A percentile compares a stretch with the other conserved stretches of the same genome.
Evolutionary conservation across 495 filamentous ascomycete genomes (phyloP).

Genomic region (Trypethelium eluteriae): DNA sequence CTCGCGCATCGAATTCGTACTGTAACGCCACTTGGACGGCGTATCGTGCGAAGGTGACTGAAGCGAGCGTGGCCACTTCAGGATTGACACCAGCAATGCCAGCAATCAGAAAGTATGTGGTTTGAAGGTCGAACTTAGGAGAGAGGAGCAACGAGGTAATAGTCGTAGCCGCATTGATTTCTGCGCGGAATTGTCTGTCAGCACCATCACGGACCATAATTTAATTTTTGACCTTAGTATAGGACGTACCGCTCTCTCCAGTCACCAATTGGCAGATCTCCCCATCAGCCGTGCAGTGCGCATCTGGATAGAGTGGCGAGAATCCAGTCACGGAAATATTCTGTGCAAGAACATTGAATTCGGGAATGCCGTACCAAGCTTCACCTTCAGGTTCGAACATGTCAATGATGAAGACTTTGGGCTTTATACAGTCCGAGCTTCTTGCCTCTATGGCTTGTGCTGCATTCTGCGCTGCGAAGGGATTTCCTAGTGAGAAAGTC

Average conservation of each 20-base stretch:
- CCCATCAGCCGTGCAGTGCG: constrained; percentile 53
- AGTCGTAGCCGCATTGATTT: constrained; percentile 68
- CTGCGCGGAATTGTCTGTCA: constrained; percentile 26
- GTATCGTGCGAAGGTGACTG: constrained; percentile 59
- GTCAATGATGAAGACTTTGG: constrained; percentile 63
- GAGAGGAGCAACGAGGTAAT: constrained; percentile 53
- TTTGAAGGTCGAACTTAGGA: constrained; percentile 53
- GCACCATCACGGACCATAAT: not conserved
- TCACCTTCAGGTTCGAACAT: constrained; percentile 66
- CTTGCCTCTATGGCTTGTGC: not conserved
- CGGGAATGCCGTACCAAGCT: constrained; percentile 56
- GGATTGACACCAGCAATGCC: constrained; percentile 71
- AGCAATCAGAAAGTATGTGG: constrained; percentile 63
- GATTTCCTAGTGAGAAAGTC: not conserved
- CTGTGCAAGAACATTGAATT: constrained; percentile 52
- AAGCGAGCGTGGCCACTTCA: constrained; percentile 52
- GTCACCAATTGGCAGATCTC: constrained; percentile 57
- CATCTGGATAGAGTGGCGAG: constrained; percentile 56
- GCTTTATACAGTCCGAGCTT: constrained; percentile 34
- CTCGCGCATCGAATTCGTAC: constrained; percentile 65
- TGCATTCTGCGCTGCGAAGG: not conserved
- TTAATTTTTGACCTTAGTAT: not conserved
- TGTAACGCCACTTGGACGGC: constrained; percentile 66
- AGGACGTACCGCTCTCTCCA: constrained; percentile 32
- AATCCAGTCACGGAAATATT: constrained; percentile 63